Evolutionary conservation across 345 rosid species (phyloP).

Genomic region (Cardamine occulta): DNA sequence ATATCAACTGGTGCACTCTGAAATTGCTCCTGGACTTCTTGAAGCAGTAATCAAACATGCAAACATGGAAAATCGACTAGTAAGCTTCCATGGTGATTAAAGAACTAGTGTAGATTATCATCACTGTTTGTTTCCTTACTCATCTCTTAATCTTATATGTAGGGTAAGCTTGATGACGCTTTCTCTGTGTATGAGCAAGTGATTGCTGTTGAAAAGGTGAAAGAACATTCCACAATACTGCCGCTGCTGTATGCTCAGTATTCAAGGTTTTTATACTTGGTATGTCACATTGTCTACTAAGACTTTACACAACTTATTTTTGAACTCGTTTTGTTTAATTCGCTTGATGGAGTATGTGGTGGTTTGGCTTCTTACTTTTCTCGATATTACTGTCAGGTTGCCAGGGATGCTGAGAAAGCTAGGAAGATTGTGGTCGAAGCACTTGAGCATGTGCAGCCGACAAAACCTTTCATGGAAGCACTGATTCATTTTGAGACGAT

Average conservation of each 20-base stretch:
- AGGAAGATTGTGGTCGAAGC: slow-evolving; percentile 71
- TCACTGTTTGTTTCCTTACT: slow-evolving; percentile 28
- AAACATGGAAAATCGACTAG: slow-evolving; percentile 90
- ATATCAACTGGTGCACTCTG: slow-evolving; percentile 78
- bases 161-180: slow-evolving; percentile 86
- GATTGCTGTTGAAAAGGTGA: slow-evolving; percentile 93
- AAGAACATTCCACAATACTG: slow-evolving; percentile 78
- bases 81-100: slow-evolving; percentile 46
- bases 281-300: slow-evolving; percentile 45
- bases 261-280: slow-evolving; percentile 76
- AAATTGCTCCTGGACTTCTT: slow-evolving; percentile 90
- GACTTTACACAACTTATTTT: not conserved
- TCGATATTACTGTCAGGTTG: slow-evolving; percentile 51
- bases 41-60: slow-evolving; percentile 97
- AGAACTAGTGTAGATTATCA: slow-evolving; percentile 14
- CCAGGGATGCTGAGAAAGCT: slow-evolving; percentile 75
- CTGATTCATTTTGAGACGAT: slow-evolving; percentile 75
- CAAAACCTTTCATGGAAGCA: slow-evolving; percentile 82
- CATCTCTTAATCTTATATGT: slow-evolving; percentile 38
- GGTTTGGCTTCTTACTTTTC: slow-evolving; percentile 16
- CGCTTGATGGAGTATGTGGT: slow-evolving; percentile 9
- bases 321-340: slow-evolving; percentile 5
- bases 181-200: slow-evolving; percentile 85
- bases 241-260: slow-evolving; percentile 90
- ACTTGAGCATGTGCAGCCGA: slow-evolving; percentile 74